Evolutionary conservation across 169 alveolate species (phyloP), one percentile per base, ranked within the genome.

Genomic region (Plasmodium inui): DNA sequence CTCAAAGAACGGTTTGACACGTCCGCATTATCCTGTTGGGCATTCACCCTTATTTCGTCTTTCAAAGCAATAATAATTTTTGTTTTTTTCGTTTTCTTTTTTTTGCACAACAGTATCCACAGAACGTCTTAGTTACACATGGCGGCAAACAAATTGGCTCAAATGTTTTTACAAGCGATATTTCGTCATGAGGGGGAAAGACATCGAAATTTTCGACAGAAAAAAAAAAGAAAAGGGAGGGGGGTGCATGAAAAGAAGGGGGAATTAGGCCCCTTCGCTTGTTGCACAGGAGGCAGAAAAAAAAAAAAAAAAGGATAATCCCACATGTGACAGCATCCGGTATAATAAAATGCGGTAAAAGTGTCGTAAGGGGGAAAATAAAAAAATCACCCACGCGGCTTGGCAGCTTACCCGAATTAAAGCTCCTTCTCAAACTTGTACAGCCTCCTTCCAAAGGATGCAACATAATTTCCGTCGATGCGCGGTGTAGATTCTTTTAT

Each of bases 191-290:
- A 61, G 26, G 17, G 26, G 32, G 28, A 34, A 19, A 61, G 74
- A 61, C 74, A 19, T 61, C 74, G 74, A 61, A 61, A 61, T 61
- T 61, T 61, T 61, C 74, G 74, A 61, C 32, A 8, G 74, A 61
- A 61, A 61, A 61, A n/a, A 61, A 61, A 61, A 34, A 61, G 74
- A 61, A 61, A 61, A 61, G 28, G 26, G 32, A 61, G 74, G 14
- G 32, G 10, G 8, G 8, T 61, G 34, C 12, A 34, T 61, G 32
- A 61, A 61, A 1, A 46, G n/a, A 12, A 46, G 57, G 57, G 50
- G 30, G 10, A 61, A 22, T 61, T 10, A n/a, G 1, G 10, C 19
- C 14, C 32, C 2, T 3, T 26, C 74, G 22, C 37, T n/a, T 61
- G 74, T 17, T 61, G 14, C 14, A n/a, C 74, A 22, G 14, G 14